These are phyloP conservation scores for Symmetrospora coprosmae DNA, from an alignment of 768 basidiomycete species.

Conservation along the genomic window DNA sequence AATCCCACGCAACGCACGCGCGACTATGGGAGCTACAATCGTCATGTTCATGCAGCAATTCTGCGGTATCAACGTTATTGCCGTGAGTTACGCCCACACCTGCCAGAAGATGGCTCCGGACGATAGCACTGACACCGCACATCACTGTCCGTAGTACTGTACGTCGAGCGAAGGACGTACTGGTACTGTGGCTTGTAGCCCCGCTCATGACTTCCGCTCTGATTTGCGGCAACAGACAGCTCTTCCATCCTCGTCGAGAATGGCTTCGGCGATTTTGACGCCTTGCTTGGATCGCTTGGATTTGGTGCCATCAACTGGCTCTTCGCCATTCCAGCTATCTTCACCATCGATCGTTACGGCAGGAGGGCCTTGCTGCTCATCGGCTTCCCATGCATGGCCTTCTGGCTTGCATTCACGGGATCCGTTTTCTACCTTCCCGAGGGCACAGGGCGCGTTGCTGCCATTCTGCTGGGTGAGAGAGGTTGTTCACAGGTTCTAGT, in stretches of 20 bases:
- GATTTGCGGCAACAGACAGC: too few relatives aligned
- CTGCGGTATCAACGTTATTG: conserved; percentile 12
- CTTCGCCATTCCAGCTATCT: conserved; percentile 35
- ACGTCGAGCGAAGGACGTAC: too few relatives aligned
- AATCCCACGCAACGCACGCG: conserved; percentile 35
- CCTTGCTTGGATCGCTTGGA: conserved; percentile 13
- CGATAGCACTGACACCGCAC: conserved; percentile 13
- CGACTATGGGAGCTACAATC: conserved; percentile 14
- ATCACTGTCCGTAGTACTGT: not conserved
- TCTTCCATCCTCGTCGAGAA: conserved; percentile 26
- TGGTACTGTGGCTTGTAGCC: too few relatives aligned
- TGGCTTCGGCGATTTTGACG: conserved; percentile 11
- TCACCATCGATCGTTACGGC: conserved; percentile 46
- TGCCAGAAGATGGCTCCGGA: too few relatives aligned
- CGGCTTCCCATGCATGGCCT: conserved; percentile 69
- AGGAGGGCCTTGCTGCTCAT: conserved; percentile 59
- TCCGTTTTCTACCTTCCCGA: conserved; percentile 36
- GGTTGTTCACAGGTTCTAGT: too few relatives aligned
- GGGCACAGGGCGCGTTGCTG: conserved; percentile 31
- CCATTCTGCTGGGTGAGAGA: conserved; percentile 9
- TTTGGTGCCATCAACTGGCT: conserved; percentile 23
- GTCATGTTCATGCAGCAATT: conserved; percentile 27
- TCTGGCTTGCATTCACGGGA: conserved; percentile 57
- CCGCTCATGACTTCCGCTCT: too few relatives aligned
- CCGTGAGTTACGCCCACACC: not conserved